phyloP scores from a whole-genome alignment of 2,329 filamentous ascomycete genomes.

The Colletotrichum gigasporum region DNA sequence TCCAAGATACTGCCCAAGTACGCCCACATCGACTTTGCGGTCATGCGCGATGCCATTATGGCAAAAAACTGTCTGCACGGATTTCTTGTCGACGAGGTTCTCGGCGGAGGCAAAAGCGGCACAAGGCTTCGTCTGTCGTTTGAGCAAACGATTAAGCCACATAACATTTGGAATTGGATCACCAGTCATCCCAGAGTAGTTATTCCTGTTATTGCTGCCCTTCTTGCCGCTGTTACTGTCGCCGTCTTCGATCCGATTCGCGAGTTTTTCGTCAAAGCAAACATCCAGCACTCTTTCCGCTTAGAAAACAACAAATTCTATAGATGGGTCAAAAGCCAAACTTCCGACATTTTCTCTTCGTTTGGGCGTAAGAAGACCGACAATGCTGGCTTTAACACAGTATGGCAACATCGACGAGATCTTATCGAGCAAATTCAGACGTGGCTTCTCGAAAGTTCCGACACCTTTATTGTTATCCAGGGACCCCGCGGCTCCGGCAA shows the following conservation, averaged over 20 bases:
- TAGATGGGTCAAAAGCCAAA: conserved; percentile 82
- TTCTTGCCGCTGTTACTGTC: conserved; percentile 85
- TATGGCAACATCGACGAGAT: conserved; percentile 88
- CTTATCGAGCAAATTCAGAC: conserved; percentile 84
- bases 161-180: conserved; percentile 89
- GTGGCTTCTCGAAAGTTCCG: conserved; percentile 88
- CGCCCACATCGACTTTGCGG: conserved; percentile 80
- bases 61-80: conserved; percentile 94
- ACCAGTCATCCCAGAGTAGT: conserved; percentile 87
- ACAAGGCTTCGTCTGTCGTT: conserved; percentile 86
- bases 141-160: conserved; percentile 78
- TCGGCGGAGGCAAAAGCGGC: conserved; percentile 78
- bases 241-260: conserved; percentile 94
- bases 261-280: conserved; percentile 89
- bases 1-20: conserved; percentile 86
- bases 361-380: conserved; percentile 67
- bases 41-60: conserved; percentile 81
- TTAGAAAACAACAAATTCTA: conserved; percentile 78
- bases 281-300: conserved; percentile 81
- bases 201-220: conserved; percentile 81
- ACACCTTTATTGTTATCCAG: conserved; percentile 94
- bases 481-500: conserved; percentile 93
- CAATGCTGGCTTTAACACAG: conserved; percentile 76
- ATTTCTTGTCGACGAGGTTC: conserved; percentile 72
- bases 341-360: conserved; percentile 71